Conservation (phyloP, 1,284 basidiomycete species). For the Irpex sp. region DNA sequence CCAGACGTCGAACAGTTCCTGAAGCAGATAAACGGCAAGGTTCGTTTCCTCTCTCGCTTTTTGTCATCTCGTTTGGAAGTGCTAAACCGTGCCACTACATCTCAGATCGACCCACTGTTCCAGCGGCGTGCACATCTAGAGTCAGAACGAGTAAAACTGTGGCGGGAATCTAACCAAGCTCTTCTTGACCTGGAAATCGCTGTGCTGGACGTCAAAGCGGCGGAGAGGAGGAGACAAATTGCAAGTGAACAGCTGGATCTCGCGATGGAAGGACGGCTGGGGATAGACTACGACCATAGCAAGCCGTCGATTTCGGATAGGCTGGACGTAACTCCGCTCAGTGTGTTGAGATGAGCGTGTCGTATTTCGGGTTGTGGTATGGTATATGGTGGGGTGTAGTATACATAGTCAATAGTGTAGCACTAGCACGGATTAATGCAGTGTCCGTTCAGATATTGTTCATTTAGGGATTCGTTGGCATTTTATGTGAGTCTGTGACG, state of each 20-base stretch:
- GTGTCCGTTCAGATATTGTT: conserved; percentile 9
- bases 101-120: background rate
- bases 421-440: too few relatives aligned
- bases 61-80: background rate
- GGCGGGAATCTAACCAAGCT: conserved; percentile 44
- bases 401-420: too few relatives aligned
- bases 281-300: conserved; percentile 39
- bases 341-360: too few relatives aligned
- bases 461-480: conserved; percentile 63
- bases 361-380: too few relatives aligned
- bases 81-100: background rate
- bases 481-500: conserved; percentile 69
- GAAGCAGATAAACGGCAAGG: background rate
- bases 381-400: too few relatives aligned
- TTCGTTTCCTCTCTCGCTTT: background rate
- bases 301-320: background rate
- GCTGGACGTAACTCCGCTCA: background rate
- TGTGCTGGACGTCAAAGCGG: conserved; percentile 52
- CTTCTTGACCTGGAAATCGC: conserved; percentile 59
- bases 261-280: conserved; percentile 54
- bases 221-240: conserved; percentile 51
- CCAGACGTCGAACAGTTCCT: background rate
- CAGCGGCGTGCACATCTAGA: conserved; percentile 1
- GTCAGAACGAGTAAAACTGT: conserved; percentile 38
- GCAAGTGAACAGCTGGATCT: conserved; percentile 57